Conservation (phyloP, 208 protist species). For the Zelonia costaricensis region DNA sequence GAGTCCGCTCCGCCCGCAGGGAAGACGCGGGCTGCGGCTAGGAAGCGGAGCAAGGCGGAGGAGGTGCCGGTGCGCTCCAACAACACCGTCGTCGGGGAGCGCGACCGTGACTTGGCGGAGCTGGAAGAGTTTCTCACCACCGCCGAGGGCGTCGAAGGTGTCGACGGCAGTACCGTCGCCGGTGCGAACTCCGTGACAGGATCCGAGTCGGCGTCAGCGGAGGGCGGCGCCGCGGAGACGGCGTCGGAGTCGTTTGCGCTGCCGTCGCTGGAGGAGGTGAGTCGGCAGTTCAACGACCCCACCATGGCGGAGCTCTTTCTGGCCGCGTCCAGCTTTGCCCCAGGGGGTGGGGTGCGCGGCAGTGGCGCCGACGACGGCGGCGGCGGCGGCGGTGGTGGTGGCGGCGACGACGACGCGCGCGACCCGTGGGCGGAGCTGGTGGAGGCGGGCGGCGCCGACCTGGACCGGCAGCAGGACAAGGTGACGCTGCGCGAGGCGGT, state of each 20-base stretch:
- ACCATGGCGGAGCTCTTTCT: slow-evolving; percentile 85
- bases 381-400: neutral
- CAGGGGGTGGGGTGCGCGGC: slow-evolving; percentile 21
- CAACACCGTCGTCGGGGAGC: slow-evolving; percentile 34
- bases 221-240: slow-evolving; percentile 11
- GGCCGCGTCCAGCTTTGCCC: slow-evolving; percentile 53
- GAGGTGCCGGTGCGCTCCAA: slow-evolving; percentile 5
- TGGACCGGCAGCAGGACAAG: slow-evolving; percentile 36
- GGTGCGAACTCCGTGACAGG: too few species aligned
- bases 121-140: slow-evolving; percentile 40
- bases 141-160: neutral
- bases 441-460: slow-evolving; percentile 1
- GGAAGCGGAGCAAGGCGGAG: slow-evolving; percentile 4
- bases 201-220: too few species aligned
- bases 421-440: slow-evolving; percentile 13
- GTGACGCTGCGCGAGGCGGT: slow-evolving; percentile 76
- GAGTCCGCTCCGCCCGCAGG: neutral
- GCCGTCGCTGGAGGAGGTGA: slow-evolving; percentile 84
- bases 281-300: slow-evolving; percentile 75
- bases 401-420: too few species aligned
- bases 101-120: slow-evolving; percentile 53
- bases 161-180: too few species aligned
- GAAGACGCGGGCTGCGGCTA: too few species aligned
- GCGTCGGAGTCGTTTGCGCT: slow-evolving; percentile 41
- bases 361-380: slow-evolving; percentile 2